Evolutionary conservation across 164 flowering plant species (phyloP), one percentile per base, ranked within the genome.

Genomic region (Chimonanthus praecox): DNA sequence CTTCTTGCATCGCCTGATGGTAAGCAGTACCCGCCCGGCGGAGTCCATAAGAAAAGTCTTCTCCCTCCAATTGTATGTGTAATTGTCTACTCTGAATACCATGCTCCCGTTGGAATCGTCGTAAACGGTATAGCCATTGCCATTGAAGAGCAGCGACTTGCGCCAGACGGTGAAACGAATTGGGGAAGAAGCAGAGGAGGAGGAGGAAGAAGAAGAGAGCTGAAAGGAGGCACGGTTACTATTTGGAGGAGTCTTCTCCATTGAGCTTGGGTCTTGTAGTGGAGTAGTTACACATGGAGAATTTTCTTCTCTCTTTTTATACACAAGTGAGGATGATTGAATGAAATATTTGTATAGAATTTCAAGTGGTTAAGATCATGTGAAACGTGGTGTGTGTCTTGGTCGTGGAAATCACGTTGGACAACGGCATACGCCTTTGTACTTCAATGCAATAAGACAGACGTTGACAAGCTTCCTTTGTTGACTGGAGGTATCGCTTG

Each of bases 121-220:
- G 61, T 18, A 74, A 50, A 78, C 80, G 4, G 73, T 68, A 75
- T 78, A 74, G 48, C 78, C 80, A 47, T 75, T 72, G 50, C 80
- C 74, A 51, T 78, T 61, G 70, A 74, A 78, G 70, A 78, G 72
- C 69, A 78, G 65, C 0, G 80, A 78, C 47, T 75, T 72, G 49
- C 77, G 71, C 80, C 80, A 78, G 9, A 78, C 45, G 9, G 80
- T 78, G 18, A 73, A 62, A 33, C 71, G 67, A 64, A 54, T 15
- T 18, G 73, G 64, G 51, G 73, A 20, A 20, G 21, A 20, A 20
- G 21, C 0, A 20, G 21, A 20, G 21, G 21, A 20, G 21, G 21
- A 20, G 21, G 21, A 20, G 21, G 21, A 75, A 64, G 77, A 64
- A 51, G 73, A 70, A 60, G 48, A 75, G 16, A 68, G 61, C 60